These are phyloP conservation scores for Wickerhamomyces sp. DNA, from an alignment of 1,139 yeast species.

Conservation along the genomic window DNA sequence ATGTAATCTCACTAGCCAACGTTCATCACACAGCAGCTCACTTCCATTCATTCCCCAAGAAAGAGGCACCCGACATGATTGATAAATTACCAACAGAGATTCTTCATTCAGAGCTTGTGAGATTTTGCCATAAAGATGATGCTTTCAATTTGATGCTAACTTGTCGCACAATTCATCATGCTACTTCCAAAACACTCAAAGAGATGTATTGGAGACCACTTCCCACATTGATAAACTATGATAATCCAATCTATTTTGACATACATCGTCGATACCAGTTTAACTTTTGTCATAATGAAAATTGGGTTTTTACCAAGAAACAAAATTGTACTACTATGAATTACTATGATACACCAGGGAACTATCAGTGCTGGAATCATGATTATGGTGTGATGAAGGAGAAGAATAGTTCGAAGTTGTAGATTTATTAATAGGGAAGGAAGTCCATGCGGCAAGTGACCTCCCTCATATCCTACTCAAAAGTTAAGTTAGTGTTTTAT, in stretches of 20 bases:
- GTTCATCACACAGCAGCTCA: not conserved
- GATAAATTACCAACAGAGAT: slow-evolving; percentile 20
- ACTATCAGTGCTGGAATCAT: slow-evolving; percentile 1
- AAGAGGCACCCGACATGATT: slow-evolving; percentile 8
- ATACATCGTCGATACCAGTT: slow-evolving; percentile 6
- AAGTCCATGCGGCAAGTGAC: no score
- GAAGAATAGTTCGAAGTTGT: not conserved
- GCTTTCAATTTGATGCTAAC: slow-evolving; percentile 18
- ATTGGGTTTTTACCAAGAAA: slow-evolving; percentile 11
- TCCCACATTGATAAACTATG: slow-evolving; percentile 15
- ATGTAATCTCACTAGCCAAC: slow-evolving; percentile 37
- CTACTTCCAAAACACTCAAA: slow-evolving; percentile 11
- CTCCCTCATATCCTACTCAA: no score
- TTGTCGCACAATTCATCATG: slow-evolving; percentile 14
- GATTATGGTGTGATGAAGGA: not conserved
- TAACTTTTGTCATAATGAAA: slow-evolving; percentile 4
- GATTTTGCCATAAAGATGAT: slow-evolving; percentile 13
- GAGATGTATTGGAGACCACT: slow-evolving; percentile 6
- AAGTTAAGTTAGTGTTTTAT: no score
- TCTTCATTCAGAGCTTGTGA: slow-evolving; percentile 13
- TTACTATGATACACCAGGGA: slow-evolving; percentile 11
- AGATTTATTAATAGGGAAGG: no score
- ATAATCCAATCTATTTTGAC: slow-evolving; percentile 18
- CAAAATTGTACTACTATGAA: slow-evolving; percentile 9
- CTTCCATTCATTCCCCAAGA: no score